These are phyloP conservation scores for Ophiostoma quercus DNA, from an alignment of 2,329 filamentous ascomycete species.

Conservation along the genomic window DNA sequence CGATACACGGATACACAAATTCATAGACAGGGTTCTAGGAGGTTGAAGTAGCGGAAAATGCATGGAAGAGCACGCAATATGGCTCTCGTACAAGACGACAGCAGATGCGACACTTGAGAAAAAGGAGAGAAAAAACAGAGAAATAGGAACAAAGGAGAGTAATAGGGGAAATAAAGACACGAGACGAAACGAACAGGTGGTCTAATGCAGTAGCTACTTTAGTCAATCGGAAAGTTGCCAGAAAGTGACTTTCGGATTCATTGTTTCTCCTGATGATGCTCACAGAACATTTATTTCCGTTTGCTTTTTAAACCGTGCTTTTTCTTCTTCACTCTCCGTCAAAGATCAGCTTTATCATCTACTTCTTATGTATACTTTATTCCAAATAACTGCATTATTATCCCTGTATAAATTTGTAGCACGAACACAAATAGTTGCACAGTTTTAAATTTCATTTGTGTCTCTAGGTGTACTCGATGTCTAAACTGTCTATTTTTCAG, in stretches of 20 bases:
- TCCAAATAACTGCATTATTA: neutral
- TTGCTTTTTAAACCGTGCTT: neutral
- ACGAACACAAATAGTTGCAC: conserved; percentile 6
- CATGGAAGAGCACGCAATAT: conserved; percentile 10
- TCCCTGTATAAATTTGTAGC: neutral
- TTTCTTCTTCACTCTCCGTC: neutral
- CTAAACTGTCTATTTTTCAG: neutral
- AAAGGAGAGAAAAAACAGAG: neutral
- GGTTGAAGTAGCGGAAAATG: neutral
- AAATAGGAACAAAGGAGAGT: neutral
- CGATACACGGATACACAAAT: neutral
- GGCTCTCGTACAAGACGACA: conserved; percentile 7
- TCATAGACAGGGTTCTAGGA: neutral
- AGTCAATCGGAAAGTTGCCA: too few relatives aligned
- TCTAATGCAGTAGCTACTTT: too few relatives aligned
- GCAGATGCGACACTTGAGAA: neutral
- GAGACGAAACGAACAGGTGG: conserved; percentile 12
- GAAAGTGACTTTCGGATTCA: too few relatives aligned
- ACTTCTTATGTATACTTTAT: neutral
- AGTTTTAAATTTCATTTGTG: conserved; percentile 8
- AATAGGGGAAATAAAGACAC: neutral
- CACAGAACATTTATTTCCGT: too few relatives aligned
- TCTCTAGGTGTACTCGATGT: neutral
- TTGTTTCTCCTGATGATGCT: too few relatives aligned
- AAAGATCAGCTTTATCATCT: neutral